Evolutionary conservation across 352 stramenopile species (phyloP), one percentile per base, ranked within the genome.

Genomic region (Phytophthora boehmeriae): DNA sequence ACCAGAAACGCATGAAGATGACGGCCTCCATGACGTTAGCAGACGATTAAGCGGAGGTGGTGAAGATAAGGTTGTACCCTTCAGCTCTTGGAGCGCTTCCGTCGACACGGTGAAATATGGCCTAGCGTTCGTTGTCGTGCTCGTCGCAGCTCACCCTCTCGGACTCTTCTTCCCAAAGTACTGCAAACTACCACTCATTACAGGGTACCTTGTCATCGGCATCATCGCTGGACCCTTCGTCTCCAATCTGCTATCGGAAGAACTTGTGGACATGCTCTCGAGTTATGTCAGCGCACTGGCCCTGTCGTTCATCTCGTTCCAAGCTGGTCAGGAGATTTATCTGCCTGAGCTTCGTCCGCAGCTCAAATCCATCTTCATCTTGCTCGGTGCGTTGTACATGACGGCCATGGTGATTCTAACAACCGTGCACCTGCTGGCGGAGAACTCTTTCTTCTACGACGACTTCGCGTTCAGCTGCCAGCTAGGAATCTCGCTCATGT

Each of bases 271-370:
- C 16, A 75, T 86, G 65, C 53, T 89, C 22, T 66, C 77, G 23
- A 69, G 43, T 54, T 80, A 72, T 30, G 72, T 89, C 32, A 89
- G 80, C 54, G 76, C 77, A 25, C 61, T 88, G 58, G 77, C 80
- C 30, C 64, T 89, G 30, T 87, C 80, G 19, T 89, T 89, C 66
- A 89, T 89, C 57, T 87, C 80, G 68, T 86, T 88, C 56, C 80
- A 89, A 52, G 79, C 79, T 8, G 79, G 79, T 0, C 79, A 89
- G 36, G 79, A 89, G 41, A 85, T 89, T 55, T 89, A 87, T n/a
- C 49, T 84, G 3, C 79, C 79, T 1, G 79, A 89, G 35, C 66
- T 89, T 10, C 60, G 55, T 13, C 79, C 79, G 22, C 79, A 89
- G 45, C 70, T 89, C 50, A 83, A 83, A 41, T 57, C 75, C 22